Base-by-base conservation (phyloP, 1,139 yeast species). In the Geotrichum restrictum region DNA sequence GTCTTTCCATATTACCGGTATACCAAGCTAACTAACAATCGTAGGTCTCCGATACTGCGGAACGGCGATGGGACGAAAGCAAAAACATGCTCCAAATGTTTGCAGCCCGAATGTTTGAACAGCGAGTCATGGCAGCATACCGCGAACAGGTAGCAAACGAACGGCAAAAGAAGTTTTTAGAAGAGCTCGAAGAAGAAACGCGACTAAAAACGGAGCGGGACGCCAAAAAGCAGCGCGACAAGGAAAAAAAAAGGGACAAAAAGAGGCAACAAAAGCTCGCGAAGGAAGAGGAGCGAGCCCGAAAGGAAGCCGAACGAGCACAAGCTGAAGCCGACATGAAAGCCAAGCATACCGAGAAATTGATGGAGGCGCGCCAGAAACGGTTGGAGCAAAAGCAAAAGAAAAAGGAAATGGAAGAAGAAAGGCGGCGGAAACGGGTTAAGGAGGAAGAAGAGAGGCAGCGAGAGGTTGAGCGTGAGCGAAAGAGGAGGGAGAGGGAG, bases 121-220 rank as follows among this genome's bases (percentile, higher is more conserved):
- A 80, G 61, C 76, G 88, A 52, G 80, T 88, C 40, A 76, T 85
- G 64, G 78, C 74, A 54, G 88, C 89, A 24, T 85, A 83, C 65
- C 83, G 84, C 57, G 89, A 83, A 60, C 82, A 81, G 57, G 77
- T 85, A 14, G 84, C 93, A 1, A 82, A 81, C 57, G 93, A 85
- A 61, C 78, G 88, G 53, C 85, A 87, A 50, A 81, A 78, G 62
- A 81, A 76, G 66, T 78, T 85, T 57, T 79, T 86, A 57, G 88
- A 81, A 62, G 96, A 88, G 64, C 76, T 87, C 46, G 95, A 86
- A 56, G 88, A 84, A 19, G 95, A 85, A 67, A 86, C 81, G 59
- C 75, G 77, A 48, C 80, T 82, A 24, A 79, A 82, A 64, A 80
- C 79, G 63, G 88, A 83, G 59, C 81, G 81, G 47, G 93, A 85